Evolutionary conservation across 257 asterid genomes (phyloP).

Genomic region (Cordia subcordata): DNA sequence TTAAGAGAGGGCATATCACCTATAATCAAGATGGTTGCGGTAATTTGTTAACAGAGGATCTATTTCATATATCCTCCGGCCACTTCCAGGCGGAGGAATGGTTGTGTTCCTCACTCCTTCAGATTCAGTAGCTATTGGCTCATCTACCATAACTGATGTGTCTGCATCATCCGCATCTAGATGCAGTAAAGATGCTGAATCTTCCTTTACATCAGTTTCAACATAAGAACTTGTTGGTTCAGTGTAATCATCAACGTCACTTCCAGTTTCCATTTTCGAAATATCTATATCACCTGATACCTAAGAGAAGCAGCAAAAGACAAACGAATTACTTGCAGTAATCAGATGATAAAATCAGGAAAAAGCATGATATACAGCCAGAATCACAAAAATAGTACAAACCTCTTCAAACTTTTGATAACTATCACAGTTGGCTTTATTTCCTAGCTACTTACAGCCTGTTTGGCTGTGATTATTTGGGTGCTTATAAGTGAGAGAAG

Average conservation of each 20-base stretch:
- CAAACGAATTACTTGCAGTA: background rate
- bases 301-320: conserved; percentile 27
- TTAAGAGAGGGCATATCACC: conserved; percentile 33
- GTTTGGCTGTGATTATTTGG: no score
- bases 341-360: no score
- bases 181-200: conserved; percentile 21
- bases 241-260: conserved; percentile 20
- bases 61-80: conserved; percentile 84
- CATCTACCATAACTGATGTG: conserved; percentile 27
- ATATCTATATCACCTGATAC: conserved; percentile 41
- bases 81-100: conserved; percentile 82
- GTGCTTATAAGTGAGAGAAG: no score
- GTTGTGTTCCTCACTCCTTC: conserved; percentile 37
- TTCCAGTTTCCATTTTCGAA: conserved; percentile 29
- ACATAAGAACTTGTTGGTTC: conserved; percentile 14
- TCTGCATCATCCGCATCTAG: conserved; percentile 30
- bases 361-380: no score
- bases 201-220: conserved; percentile 24
- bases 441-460: no score
- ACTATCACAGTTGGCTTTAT: no score
- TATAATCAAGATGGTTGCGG: conserved; percentile 76
- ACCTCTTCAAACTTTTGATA: no score
- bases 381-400: no score
- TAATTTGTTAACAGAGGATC: conserved; percentile 67
- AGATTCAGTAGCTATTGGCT: conserved; percentile 48